Conservation (phyloP, 768 basidiomycete species). For the Lactarius sp. region DNA sequence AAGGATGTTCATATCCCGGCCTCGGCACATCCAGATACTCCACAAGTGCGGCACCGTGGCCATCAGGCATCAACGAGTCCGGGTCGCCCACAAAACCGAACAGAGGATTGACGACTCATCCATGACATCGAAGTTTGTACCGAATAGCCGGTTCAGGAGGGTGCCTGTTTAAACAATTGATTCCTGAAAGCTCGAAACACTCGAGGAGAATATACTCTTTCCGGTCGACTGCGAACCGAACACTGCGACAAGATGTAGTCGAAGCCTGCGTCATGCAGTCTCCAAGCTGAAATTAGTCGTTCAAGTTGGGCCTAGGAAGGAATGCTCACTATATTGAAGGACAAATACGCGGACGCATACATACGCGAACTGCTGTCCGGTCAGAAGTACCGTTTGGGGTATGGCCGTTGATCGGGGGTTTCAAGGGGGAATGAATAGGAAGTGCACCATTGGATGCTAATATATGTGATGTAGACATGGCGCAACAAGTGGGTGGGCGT, state of each 20-base stretch:
- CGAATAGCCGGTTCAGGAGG: slow-evolving; percentile 90
- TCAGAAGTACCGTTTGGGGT: slow-evolving; percentile 37
- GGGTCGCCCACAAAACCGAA: neutral
- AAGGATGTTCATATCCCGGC: slow-evolving; percentile 78
- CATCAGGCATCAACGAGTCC: neutral
- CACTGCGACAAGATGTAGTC: slow-evolving; percentile 91
- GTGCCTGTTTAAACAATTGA: slow-evolving; percentile 58
- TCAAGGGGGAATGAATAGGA: slow-evolving; percentile 2
- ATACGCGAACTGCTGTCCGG: slow-evolving; percentile 85
- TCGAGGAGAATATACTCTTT: slow-evolving; percentile 58
- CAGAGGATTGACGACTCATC: slow-evolving; percentile 54
- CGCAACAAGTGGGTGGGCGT: no score
- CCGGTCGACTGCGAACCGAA: slow-evolving; percentile 97
- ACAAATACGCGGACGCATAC: slow-evolving; percentile 32
- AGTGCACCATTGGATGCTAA: slow-evolving; percentile 12
- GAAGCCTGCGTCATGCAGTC: slow-evolving; percentile 85
- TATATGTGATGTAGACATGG: slow-evolving; percentile 19
- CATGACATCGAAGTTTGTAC: slow-evolving; percentile 98
- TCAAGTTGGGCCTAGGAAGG: slow-evolving; percentile 52
- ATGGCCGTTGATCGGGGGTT: slow-evolving; percentile 24
- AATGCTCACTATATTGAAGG: neutral
- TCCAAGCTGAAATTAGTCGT: slow-evolving; percentile 80
- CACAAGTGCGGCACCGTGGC: no score
- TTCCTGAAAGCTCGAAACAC: neutral
- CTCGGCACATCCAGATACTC: slow-evolving; percentile 94